A percentile compares a stretch with the other conserved stretches of the same genome.
These are phyloP conservation scores for Fusarium sterilihyphosum DNA, from an alignment of 2,329 filamentous ascomycete genomes.

Conservation along the genomic window DNA sequence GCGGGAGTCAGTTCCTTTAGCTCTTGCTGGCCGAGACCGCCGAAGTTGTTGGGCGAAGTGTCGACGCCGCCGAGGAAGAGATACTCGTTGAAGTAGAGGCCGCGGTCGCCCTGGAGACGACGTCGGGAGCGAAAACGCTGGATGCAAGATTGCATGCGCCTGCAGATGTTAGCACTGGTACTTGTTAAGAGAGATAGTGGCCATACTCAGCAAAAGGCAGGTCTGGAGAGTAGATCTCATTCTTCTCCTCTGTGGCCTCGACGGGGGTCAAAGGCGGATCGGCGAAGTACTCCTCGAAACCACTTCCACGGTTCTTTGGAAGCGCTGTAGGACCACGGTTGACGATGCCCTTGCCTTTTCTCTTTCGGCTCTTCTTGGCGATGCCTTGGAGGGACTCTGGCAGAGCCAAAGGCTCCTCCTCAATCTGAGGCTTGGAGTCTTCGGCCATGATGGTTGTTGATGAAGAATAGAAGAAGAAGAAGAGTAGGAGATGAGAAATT, in stretches of 20 bases:
- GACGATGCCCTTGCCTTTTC: conserved; percentile 14
- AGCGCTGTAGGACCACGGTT: conserved; percentile 53
- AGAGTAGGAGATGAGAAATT: background rate
- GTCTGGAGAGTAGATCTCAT: conserved; percentile 70
- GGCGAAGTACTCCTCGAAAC: conserved; percentile 83
- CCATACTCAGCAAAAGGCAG: conserved; percentile 66
- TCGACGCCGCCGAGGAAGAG: conserved; percentile 86
- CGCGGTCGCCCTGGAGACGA: conserved; percentile 72
- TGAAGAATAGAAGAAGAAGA: background rate
- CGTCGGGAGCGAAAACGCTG: conserved; percentile 82
- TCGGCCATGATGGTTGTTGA: background rate
- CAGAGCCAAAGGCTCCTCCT: background rate
- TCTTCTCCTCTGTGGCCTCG: conserved; percentile 71
- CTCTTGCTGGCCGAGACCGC: conserved; percentile 67
- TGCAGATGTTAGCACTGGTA: conserved; percentile 46
- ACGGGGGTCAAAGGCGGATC: conserved; percentile 81
- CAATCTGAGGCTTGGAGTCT: background rate
- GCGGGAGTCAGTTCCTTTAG: conserved; percentile 62
- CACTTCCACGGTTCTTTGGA: conserved; percentile 62
- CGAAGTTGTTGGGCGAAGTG: conserved; percentile 65
- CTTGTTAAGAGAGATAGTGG: background rate
- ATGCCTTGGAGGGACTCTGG: conserved; percentile 29
- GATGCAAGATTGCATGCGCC: conserved; percentile 86
- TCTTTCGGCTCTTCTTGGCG: conserved; percentile 33
- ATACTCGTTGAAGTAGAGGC: conserved; percentile 79